Evolutionary conservation across 192 early-diverging fungal species (phyloP).

Genomic region (Chytriomyces sp.): DNA sequence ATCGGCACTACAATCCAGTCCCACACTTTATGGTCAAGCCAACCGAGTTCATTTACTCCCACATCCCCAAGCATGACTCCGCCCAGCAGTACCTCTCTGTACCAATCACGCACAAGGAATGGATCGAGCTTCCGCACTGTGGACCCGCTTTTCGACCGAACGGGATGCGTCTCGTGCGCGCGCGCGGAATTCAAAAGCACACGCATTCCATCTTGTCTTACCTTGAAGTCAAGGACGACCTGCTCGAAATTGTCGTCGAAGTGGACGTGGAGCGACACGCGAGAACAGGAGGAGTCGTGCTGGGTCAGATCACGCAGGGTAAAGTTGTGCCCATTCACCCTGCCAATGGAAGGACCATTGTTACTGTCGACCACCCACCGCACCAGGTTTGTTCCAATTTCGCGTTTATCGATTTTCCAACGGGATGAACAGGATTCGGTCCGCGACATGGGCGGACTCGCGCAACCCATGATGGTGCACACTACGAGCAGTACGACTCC

Average conservation of each 20-base stretch:
- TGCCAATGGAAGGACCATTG: background rate
- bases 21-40: constrained; percentile 59
- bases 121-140: constrained; percentile 42
- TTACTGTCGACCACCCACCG: constrained; percentile 8
- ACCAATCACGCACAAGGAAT: constrained; percentile 47
- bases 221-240: constrained; percentile 16
- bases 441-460: constrained; percentile 12
- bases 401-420: too few species aligned
- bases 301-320: constrained; percentile 17
- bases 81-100: constrained; percentile 53
- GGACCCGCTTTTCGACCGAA: constrained; percentile 19
- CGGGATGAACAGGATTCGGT: too few species aligned
- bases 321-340: background rate
- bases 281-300: constrained; percentile 1
- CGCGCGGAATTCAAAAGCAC: background rate
- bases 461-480: constrained; percentile 11
- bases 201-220: constrained; percentile 3
- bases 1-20: constrained; percentile 47
- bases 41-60: constrained; percentile 57
- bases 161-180: constrained; percentile 20
- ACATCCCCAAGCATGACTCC: constrained; percentile 51
- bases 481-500: background rate
- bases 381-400: too few species aligned
- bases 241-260: constrained; percentile 19
- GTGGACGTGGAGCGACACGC: background rate